phyloP scores from a whole-genome alignment of 139 green algal genomes.

The Spirogloea muscicola region DNA sequence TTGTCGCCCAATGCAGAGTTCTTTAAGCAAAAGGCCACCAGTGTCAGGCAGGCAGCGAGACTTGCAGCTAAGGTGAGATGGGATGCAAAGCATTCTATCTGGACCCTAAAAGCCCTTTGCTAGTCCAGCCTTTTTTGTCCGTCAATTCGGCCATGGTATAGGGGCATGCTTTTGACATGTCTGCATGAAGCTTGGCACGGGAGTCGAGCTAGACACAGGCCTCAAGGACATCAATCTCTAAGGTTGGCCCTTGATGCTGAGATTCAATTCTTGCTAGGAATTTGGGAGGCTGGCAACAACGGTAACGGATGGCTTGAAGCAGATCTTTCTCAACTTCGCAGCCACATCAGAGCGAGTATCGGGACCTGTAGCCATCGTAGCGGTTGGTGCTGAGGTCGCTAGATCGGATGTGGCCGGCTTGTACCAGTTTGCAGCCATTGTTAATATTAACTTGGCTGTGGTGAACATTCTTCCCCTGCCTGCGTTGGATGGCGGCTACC shows the following conservation, averaged over 20 bases:
- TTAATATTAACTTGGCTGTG: constrained; percentile 97
- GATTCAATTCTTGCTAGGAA: too few relatives aligned
- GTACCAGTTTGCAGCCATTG: constrained; percentile 87
- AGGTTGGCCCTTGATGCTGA: too few relatives aligned
- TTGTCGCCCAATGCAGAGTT: constrained; percentile 70
- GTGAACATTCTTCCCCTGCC: constrained; percentile 95
- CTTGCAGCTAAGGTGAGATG: constrained; percentile 43
- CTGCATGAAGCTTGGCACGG: too few relatives aligned
- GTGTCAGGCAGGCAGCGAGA: constrained; percentile 35
- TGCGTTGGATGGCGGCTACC: constrained; percentile 90
- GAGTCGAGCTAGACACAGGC: too few relatives aligned
- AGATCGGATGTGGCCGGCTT: constrained; percentile 62
- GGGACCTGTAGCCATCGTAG: constrained; percentile 92
- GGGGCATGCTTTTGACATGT: too few relatives aligned
- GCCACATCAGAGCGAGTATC: constrained; percentile 57
- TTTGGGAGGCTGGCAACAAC: constrained; percentile 57
- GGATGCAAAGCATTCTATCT: too few relatives aligned
- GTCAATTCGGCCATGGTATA: too few relatives aligned
- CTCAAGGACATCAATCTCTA: too few relatives aligned
- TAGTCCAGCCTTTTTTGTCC: too few relatives aligned
- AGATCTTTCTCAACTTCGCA: constrained; percentile 52
- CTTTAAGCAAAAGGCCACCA: constrained; percentile 35
- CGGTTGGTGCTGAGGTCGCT: constrained; percentile 79
- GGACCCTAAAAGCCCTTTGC: too few relatives aligned
- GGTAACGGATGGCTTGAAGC: constrained; percentile 47